Conservation (phyloP, 23 red algal species). For the Gracilaria caudata region DNA sequence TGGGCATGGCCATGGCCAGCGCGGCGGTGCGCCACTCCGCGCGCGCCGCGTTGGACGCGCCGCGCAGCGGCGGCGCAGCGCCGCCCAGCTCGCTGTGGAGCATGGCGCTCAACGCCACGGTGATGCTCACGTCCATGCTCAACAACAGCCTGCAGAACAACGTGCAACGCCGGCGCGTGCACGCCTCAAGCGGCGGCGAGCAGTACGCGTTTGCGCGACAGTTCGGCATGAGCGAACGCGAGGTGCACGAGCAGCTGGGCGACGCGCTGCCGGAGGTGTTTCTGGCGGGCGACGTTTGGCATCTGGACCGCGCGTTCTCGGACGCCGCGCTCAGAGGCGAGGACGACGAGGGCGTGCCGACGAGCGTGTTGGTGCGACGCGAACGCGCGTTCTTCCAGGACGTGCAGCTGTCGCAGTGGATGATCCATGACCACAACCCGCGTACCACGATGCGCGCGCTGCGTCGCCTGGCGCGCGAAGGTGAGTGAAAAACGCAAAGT, state of each 20-base stretch:
- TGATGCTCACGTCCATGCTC: conserved; percentile 37
- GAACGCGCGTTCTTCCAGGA: conserved; percentile 34
- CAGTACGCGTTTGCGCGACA: conserved; percentile 45
- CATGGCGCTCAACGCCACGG: conserved; percentile 49
- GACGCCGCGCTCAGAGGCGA: conserved; percentile 2
- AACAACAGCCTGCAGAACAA: neutral
- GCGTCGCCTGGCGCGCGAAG: neutral
- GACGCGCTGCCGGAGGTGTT: conserved; percentile 38
- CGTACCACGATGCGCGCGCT: conserved; percentile 9
- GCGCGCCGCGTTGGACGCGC: conserved; percentile 23
- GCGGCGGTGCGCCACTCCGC: neutral
- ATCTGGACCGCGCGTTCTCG: conserved; percentile 52
- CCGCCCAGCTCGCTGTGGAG: conserved; percentile 51
- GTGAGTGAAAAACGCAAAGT: neutral
- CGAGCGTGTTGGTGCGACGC: conserved; percentile 17
- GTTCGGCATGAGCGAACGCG: conserved; percentile 41
- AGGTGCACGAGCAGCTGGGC: conserved; percentile 37
- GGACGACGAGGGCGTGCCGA: neutral
- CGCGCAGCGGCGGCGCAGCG: neutral
- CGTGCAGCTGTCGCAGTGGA: conserved; percentile 52
- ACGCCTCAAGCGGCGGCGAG: conserved; percentile 4
- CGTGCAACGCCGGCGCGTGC: neutral
- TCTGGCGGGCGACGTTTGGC: conserved; percentile 54
- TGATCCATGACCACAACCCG: conserved; percentile 63
- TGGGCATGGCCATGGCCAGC: conserved; percentile 23